Evolutionary conservation across 2,329 filamentous ascomycete genomes (phyloP), one percentile per base, ranked within the genome.

Genomic region (Zasmidium citrigriseum): DNA sequence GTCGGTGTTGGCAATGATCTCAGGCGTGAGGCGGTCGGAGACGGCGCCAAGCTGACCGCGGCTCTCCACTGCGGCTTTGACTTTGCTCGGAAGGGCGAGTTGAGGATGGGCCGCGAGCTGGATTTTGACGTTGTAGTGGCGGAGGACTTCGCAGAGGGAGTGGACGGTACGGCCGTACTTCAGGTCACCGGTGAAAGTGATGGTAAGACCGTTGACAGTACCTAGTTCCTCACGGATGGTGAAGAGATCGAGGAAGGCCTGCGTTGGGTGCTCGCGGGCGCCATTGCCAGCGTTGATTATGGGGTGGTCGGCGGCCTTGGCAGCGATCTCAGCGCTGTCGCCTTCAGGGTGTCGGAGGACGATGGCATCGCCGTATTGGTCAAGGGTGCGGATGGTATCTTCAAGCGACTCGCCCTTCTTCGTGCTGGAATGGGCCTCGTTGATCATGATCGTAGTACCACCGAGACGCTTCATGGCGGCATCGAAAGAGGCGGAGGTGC

Each of bases 281-380:
- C 95, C 95, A 74, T 99, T 99, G 52, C 95, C 95, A 64, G 92
- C 95, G 73, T 99, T 99, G 82, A 99, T 93, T 71, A 99, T 87
- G 1, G 95, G 95, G 0, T 97, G 91, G 16, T 89, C 87, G 46
- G 91, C 92, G 79, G 89, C 96, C 73, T 93, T 93, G 69, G 89
- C 88, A 1, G 93, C 95, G 52, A 89, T 85, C 52, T 92, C 87
- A 23, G 91, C 90, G 61, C 89, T 92, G 64, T 82, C 83, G 72
- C 93, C 90, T 50, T 91, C 85, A 2, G 95, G 93, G 75, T 99
- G 95, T 54, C 95, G 92, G 48, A 99, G 86, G n/a, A 99, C 92
- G 64, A 99, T 87, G 16, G 93, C 95, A 73, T 99, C 95, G 62
- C 89, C 89, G 75, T 99, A 99, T 80, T 92, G 96, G 66, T 88